Evolutionary conservation across 1,139 yeast genomes (phyloP), one percentile per base, ranked within the genome.

Genomic region (Lodderomyces jiufengensis): DNA sequence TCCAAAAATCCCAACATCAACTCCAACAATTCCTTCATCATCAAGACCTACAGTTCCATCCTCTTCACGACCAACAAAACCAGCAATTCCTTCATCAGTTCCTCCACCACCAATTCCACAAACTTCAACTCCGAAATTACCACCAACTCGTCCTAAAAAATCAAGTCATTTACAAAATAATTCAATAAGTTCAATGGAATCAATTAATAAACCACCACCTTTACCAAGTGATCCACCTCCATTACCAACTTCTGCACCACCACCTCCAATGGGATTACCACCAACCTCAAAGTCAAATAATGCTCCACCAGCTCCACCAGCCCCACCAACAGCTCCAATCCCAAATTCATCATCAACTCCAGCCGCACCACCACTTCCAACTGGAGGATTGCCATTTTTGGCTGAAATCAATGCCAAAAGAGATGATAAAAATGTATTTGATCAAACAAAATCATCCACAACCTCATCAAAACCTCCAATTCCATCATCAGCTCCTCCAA

Each of bases 351-450:
- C 28, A 15, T 24, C 57, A 12, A 35, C 55, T 37, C 55, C 50
- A 41, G 52, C 45, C 36, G 48, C 49, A 27, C 52, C 55, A 38
- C 29, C 43, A 41, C 23, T 41, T 10, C 64, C 68, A 26, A 39
- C 52, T 11, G 57, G 59, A 9, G 55, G 63, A 0, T 50, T 72
- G 10, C 76, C 78, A 5, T 77, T 78, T 47, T 59, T 78, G 29
- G 76, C 80, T 1, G 76, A 77, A 39, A 77, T 78, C 30, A 75
- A 76, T 46, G 69, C 71, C 31, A 74, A 70, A 43, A 59, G 83
- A 49, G 72, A 73, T 41, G 80, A 76, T 30, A 46, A 70, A 0
- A 73, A 71, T 31, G 84, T 90, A 0, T 73, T 83, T 43, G 94
- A 83, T 52, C 38, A 49, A 8, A 34, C 29, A 16, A 22, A 30